These are phyloP conservation scores for Fusarium coffeatum DNA, from an alignment of 2,329 filamentous ascomycete species.

Conservation along the genomic window DNA sequence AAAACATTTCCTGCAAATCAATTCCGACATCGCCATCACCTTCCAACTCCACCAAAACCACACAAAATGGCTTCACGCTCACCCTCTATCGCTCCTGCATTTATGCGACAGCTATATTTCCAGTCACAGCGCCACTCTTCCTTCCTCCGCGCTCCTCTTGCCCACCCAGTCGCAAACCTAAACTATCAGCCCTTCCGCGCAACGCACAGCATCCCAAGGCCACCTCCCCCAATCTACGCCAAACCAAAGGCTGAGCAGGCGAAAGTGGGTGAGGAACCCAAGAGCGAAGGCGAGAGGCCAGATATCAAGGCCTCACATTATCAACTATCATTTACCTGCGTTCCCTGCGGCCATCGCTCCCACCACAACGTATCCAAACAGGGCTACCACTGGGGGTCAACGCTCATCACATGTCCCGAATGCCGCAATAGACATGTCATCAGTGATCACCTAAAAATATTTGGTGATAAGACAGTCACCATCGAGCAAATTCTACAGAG, in stretches of 20 bases:
- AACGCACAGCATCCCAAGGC: slow-evolving; percentile 54
- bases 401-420: slow-evolving; percentile 86
- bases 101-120: slow-evolving; percentile 34
- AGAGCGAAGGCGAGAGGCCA: slow-evolving; percentile 48
- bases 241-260: slow-evolving; percentile 24
- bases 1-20: slow-evolving; percentile 37
- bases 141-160: slow-evolving; percentile 21
- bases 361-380: slow-evolving; percentile 90
- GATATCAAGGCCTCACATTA: slow-evolving; percentile 73
- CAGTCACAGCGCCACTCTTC: slow-evolving; percentile 32
- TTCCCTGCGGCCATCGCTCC: slow-evolving; percentile 83
- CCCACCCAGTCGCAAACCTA: slow-evolving; percentile 9
- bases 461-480: slow-evolving; percentile 75
- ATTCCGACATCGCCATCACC: slow-evolving; percentile 11
- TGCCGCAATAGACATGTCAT: slow-evolving; percentile 93
- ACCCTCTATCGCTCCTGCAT: slow-evolving; percentile 27
- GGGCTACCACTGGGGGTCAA: slow-evolving; percentile 90
- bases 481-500: slow-evolving; percentile 82
- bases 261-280: slow-evolving; percentile 31
- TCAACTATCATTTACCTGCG: slow-evolving; percentile 91
- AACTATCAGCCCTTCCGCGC: slow-evolving; percentile 42
- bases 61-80: slow-evolving; percentile 49
- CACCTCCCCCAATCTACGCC: slow-evolving; percentile 38
- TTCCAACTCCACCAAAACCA: slow-evolving; percentile 1
- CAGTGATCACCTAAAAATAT: slow-evolving; percentile 85